Conservation (phyloP, 495 filamentous ascomycete genomes). For the Astrothelium macrocarpum region DNA sequence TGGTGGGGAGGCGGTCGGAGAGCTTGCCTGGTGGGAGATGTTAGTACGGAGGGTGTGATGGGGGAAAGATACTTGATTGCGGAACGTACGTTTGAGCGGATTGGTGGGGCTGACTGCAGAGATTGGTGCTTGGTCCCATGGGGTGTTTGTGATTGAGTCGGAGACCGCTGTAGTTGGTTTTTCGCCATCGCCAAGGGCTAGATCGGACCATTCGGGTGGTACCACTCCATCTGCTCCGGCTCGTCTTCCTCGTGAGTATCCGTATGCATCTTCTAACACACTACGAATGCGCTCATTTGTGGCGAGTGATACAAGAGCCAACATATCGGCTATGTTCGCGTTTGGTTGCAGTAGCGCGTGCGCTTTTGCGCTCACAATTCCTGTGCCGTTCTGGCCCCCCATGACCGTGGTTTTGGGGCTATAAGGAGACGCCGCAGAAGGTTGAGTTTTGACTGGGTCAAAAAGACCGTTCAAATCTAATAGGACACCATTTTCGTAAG, state of each 20-base stretch:
- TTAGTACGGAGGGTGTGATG: slow-evolving; percentile 17
- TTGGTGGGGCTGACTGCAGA: slow-evolving; percentile 24
- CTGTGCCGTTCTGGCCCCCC: slow-evolving; percentile 42
- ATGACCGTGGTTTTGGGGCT: slow-evolving; percentile 27
- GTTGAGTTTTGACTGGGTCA: slow-evolving; percentile 17
- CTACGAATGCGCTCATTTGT: slow-evolving; percentile 60
- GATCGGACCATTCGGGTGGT: slow-evolving; percentile 58
- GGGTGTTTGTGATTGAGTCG: slow-evolving; percentile 26
- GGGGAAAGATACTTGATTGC: neutral
- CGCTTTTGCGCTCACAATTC: slow-evolving; percentile 46
- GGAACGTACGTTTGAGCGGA: slow-evolving; percentile 6
- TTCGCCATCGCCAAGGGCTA: slow-evolving; percentile 35
- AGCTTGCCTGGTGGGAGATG: neutral
- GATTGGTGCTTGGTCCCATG: slow-evolving; percentile 28
- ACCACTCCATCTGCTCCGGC: slow-evolving; percentile 62
- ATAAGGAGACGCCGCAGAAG: neutral
- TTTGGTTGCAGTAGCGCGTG: slow-evolving; percentile 57
- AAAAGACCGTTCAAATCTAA: slow-evolving; percentile 56
- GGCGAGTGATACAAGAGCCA: slow-evolving; percentile 65
- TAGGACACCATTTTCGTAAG: slow-evolving; percentile 48
- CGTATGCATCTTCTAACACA: slow-evolving; percentile 60
- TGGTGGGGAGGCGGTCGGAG: slow-evolving; percentile 18
- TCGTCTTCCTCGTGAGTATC: slow-evolving; percentile 53
- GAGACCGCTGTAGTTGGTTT: slow-evolving; percentile 33
- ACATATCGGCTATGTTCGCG: slow-evolving; percentile 58